Base-by-base conservation (phyloP, 192 early-diverging fungal genomes). In the Podila epigama region DNA sequence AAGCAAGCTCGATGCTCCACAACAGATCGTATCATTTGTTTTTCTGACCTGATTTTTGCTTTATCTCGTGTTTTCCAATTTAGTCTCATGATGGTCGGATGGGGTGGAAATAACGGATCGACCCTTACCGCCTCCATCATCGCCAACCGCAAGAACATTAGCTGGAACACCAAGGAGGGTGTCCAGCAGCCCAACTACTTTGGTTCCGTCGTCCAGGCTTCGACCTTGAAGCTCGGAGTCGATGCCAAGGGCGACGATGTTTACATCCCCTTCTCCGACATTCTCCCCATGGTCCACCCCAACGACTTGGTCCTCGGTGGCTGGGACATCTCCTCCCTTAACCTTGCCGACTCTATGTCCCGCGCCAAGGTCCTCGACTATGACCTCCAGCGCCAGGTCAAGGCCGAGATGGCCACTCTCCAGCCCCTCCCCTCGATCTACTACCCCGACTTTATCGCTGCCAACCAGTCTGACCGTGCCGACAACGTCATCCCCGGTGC, bases 21-120 rank as follows among this genome's bases (percentile, higher is more conserved):
- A n/a, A n/a, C n/a, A n/a, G n/a, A n/a, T n/a, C n/a, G n/a, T n/a
- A n/a, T n/a, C n/a, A n/a, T n/a, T n/a, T n/a, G n/a, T n/a, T n/a
- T n/a, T n/a, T n/a, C n/a, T n/a, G 40, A n/a, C 7, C 68, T 35
- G 39, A 32, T 51, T 25, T 48, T 20, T 57, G 22, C 53, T 44
- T 57, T 34, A 40, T 25, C 42, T 28, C 9, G 13, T 58, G 28
- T 33, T 58, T 36, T 32, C 13, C 13, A 18, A 51, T 8, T 27
- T 80, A 94, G 95, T 68, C 85, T 99, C 51, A 98, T 99, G 97
- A 92, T 99, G 81, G 96, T 99, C 72, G 97, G 97, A 33, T 97
- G 95, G 95, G 97, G 96, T 72, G 97, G 97, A 72, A 99, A 99
- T 94, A 99, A 99, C 85, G 97, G 97, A 60, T 94, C 95, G 59